Conservation (phyloP, 768 basidiomycete genomes). For the Mycena olivaceomarginata region DNA sequence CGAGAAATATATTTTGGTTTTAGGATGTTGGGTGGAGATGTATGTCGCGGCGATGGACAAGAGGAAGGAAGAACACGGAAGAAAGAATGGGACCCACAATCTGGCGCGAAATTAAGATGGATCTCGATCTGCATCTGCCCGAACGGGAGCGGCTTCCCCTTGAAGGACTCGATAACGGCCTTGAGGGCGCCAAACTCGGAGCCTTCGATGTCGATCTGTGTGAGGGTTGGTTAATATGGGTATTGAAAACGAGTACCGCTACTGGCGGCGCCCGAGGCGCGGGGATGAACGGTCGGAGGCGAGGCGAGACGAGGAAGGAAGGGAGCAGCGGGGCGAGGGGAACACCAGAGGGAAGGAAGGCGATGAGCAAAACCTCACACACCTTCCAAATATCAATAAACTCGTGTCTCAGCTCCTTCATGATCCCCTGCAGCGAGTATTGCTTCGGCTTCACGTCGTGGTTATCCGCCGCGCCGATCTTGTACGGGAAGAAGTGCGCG, state of each 20-base stretch:
- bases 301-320: too few relatives aligned
- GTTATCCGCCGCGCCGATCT: constrained; percentile 59
- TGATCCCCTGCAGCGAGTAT: constrained; percentile 67
- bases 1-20: background rate
- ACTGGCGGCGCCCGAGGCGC: too few relatives aligned
- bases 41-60: too few relatives aligned
- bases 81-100: too few relatives aligned
- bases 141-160: constrained; percentile 63
- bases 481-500: constrained; percentile 66
- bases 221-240: constrained; percentile 32
- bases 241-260: too few relatives aligned
- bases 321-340: too few relatives aligned
- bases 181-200: constrained; percentile 67
- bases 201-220: constrained; percentile 69
- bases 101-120: constrained; percentile 49
- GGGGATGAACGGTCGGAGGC: too few relatives aligned
- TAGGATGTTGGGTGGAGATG: background rate
- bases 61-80: too few relatives aligned
- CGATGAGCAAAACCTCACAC: too few relatives aligned
- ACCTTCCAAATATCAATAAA: constrained; percentile 31
- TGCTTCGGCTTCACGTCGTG: constrained; percentile 58
- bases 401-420: constrained; percentile 61
- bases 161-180: constrained; percentile 61
- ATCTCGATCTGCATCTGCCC: constrained; percentile 70
- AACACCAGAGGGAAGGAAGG: constrained; percentile 29